Evolutionary conservation across 148 eudicot species (phyloP).

Genomic region (Fagopyrum esculentum): DNA sequence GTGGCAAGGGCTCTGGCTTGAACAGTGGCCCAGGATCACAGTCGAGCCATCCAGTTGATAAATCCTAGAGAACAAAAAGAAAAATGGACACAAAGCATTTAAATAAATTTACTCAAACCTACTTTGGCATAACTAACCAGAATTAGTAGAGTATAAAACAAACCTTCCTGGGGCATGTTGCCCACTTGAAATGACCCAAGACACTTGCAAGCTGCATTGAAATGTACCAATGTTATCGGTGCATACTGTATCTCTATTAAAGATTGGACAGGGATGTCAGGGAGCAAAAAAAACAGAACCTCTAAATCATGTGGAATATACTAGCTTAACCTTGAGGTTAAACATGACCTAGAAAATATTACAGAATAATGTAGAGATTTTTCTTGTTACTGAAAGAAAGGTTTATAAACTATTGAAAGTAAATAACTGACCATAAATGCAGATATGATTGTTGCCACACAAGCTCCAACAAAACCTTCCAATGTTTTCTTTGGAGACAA

Average conservation of each 20-base stretch:
- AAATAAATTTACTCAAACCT: background rate
- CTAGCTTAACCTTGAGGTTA: background rate
- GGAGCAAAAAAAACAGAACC: background rate
- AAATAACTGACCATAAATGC: constrained; percentile 68
- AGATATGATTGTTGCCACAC: constrained; percentile 69
- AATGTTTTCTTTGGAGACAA: constrained; percentile 94
- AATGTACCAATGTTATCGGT: background rate
- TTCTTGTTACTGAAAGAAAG: background rate
- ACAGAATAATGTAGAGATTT: background rate
- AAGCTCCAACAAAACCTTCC: constrained; percentile 99
- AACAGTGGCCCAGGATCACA: constrained; percentile 88
- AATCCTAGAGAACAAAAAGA: constrained; percentile 39
- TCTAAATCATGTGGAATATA: constrained; percentile 4
- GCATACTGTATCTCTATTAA: background rate
- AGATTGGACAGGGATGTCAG: background rate
- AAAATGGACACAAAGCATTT: background rate
- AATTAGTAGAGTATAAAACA: background rate
- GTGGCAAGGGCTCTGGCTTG: constrained; percentile 66
- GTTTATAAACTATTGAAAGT: background rate
- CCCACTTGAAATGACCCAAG: constrained; percentile 79
- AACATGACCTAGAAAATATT: background rate
- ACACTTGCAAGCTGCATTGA: constrained; percentile 80
- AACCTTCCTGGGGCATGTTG: constrained; percentile 96
- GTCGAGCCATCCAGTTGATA: constrained; percentile 95
- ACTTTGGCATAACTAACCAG: constrained; percentile 6